These are phyloP conservation scores for Blastosporella zonata DNA, from an alignment of 1,284 basidiomycete genomes.

Conservation along the genomic window DNA sequence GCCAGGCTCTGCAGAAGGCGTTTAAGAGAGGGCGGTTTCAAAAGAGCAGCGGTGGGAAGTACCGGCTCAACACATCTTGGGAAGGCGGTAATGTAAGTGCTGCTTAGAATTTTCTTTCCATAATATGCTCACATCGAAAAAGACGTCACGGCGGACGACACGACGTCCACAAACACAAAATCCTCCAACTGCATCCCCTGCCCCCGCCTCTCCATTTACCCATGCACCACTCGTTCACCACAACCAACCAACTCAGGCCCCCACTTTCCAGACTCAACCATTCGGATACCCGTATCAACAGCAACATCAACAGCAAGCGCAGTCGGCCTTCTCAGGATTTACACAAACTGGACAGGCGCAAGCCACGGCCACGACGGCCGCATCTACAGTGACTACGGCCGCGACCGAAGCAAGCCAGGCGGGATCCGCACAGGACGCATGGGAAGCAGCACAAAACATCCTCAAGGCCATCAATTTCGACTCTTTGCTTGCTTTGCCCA, in stretches of 20 bases:
- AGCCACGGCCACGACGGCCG: constrained; percentile 11
- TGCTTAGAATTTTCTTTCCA: background rate
- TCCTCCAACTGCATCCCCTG: constrained; percentile 31
- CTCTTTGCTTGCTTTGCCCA: constrained; percentile 40
- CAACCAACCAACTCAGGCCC: constrained; percentile 28
- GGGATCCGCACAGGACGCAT: constrained; percentile 53
- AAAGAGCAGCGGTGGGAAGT: constrained; percentile 67
- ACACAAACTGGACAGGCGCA: constrained; percentile 22
- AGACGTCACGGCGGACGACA: constrained; percentile 67
- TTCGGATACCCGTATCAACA: constrained; percentile 29
- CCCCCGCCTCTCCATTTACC: constrained; percentile 56
- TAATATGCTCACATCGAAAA: constrained; percentile 48
- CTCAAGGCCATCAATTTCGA: constrained; percentile 74
- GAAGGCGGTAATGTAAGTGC: constrained; percentile 72
- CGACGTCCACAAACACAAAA: constrained; percentile 63
- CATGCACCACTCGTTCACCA: constrained; percentile 48
- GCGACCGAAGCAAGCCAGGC: constrained; percentile 15
- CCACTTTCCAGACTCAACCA: constrained; percentile 24
- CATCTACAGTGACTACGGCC: constrained; percentile 18
- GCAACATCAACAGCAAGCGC: constrained; percentile 12
- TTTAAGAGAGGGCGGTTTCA: constrained; percentile 73
- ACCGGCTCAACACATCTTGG: constrained; percentile 69
- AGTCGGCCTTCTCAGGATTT: constrained; percentile 26
- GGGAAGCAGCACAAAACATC: constrained; percentile 74
- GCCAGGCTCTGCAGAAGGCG: constrained; percentile 80